phyloP scores from a whole-genome alignment of 2,329 filamentous ascomycete genomes.

The Leptographium galeiforme region DNA sequence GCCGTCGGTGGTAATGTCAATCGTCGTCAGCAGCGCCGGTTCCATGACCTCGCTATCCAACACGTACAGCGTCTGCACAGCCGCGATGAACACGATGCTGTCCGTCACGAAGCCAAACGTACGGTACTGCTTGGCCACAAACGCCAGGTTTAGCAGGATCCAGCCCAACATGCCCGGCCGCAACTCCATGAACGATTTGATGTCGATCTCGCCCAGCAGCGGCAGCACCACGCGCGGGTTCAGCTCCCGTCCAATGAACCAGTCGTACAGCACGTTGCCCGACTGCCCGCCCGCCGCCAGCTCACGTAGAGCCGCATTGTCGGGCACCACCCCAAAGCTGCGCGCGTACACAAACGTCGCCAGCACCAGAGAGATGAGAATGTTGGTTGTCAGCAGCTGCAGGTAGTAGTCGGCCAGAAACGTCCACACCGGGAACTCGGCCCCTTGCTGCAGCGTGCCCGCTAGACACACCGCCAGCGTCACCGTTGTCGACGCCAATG shows the following conservation, averaged over 20 bases:
- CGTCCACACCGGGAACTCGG: constrained; percentile 77
- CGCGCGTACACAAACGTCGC: constrained; percentile 68
- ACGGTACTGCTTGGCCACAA: constrained; percentile 77
- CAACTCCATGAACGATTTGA: constrained; percentile 82
- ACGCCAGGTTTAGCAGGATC: constrained; percentile 74
- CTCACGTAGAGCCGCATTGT: constrained; percentile 47
- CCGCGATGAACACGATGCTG: constrained; percentile 66
- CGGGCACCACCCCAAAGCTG: constrained; percentile 57
- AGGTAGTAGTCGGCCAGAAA: constrained; percentile 88
- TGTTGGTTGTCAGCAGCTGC: constrained; percentile 71
- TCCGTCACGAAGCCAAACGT: constrained; percentile 73
- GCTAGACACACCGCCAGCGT: constrained; percentile 58
- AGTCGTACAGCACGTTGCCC: constrained; percentile 85
- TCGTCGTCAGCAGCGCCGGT: constrained; percentile 77
- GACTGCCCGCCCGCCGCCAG: constrained; percentile 70
- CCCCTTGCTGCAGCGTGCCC: constrained; percentile 64
- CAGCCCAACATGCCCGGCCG: constrained; percentile 86
- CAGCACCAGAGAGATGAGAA: constrained; percentile 59
- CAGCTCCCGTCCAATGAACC: constrained; percentile 90
- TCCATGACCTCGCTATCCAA: constrained; percentile 82
- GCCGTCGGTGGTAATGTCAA: constrained; percentile 85
- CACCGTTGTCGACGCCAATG: constrained; percentile 60
- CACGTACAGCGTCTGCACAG: constrained; percentile 70
- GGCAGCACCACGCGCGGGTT: constrained; percentile 76
- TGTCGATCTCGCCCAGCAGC: constrained; percentile 71